Conservation (phyloP, 257 asterid genomes). For the Datura wrightii region DNA sequence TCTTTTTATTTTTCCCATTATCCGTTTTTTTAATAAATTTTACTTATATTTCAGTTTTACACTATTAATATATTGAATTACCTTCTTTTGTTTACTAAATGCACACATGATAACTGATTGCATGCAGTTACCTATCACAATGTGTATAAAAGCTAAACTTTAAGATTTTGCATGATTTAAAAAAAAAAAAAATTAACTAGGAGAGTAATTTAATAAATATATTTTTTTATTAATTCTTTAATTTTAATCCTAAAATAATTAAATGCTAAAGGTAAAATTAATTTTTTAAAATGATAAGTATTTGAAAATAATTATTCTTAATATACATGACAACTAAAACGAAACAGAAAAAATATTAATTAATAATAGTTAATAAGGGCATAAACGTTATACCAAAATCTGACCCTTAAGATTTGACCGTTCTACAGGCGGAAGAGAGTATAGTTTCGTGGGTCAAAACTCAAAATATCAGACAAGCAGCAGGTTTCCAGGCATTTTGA, state of each 20-base stretch:
- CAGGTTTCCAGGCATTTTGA: background rate
- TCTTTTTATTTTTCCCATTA: background rate
- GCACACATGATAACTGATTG: background rate
- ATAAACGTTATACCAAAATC: background rate
- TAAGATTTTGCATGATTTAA: too few relatives aligned
- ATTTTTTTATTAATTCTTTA: too few relatives aligned
- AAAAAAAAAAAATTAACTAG: too few relatives aligned
- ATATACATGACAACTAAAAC: too few relatives aligned
- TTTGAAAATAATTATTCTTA: too few relatives aligned
- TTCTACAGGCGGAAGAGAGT: background rate
- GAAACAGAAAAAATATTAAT: too few relatives aligned
- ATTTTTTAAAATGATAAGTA: too few relatives aligned
- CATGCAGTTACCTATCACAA: background rate
- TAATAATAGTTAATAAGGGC: background rate
- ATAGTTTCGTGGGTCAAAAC: background rate
- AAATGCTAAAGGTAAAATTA: too few relatives aligned
- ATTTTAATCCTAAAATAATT: too few relatives aligned
- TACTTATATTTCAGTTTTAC: background rate
- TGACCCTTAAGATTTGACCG: background rate
- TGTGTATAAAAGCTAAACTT: background rate
- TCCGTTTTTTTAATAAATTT: background rate
- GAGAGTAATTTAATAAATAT: too few relatives aligned
- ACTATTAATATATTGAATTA: background rate
- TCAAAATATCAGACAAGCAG: background rate
- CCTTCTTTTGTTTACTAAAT: background rate